A percentile compares a stretch with the other conserved stretches of the same genome.
Evolutionary conservation across 805 yeast species (phyloP).

Genomic region (Saturnispora kantuleensis): DNA sequence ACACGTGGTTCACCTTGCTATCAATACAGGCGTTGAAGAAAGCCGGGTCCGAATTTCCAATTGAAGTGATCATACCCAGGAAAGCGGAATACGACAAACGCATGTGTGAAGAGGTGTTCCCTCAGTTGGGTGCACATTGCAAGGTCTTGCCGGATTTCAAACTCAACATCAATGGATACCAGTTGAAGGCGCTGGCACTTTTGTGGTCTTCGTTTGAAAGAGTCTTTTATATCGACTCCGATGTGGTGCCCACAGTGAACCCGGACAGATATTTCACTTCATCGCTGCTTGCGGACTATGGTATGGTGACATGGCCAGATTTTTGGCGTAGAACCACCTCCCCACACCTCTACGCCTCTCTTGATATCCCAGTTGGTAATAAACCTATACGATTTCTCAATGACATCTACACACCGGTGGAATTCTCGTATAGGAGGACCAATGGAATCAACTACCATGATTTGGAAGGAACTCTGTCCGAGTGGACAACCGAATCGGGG

Average conservation of each 20-base stretch:
- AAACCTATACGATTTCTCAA: conserved; percentile 17
- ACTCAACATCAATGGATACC: conserved; percentile 27
- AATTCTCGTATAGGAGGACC: conserved; percentile 20
- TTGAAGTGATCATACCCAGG: conserved; percentile 16
- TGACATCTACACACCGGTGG: conserved; percentile 19
- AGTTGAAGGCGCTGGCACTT: conserved; percentile 33
- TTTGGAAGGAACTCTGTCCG: conserved; percentile 53
- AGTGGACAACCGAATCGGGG: conserved; percentile 60
- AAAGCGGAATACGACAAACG: conserved; percentile 10
- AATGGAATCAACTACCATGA: conserved; percentile 42
- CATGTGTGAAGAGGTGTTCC: conserved; percentile 30
- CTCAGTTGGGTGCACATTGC: conserved; percentile 34
- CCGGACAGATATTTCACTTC: conserved; percentile 29
- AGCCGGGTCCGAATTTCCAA: conserved; percentile 33
- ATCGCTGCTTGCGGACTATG: conserved; percentile 37
- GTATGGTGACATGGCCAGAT: conserved; percentile 67
- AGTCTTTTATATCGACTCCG: conserved; percentile 37
- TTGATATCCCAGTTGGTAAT: conserved; percentile 25
- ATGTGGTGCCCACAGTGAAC: conserved; percentile 34
- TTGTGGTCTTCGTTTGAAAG: conserved; percentile 38
- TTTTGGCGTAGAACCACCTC: conserved; percentile 64
- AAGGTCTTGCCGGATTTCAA: conserved; percentile 28
- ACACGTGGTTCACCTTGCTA: conserved; percentile 32
- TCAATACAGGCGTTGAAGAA: conserved; percentile 33
- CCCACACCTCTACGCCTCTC: conserved; percentile 41